Percentiles rank a stretch among this genome's conserved stretches.
Conservation (phyloP, 805 yeast genomes). For the Metschnikowia kofuensis region DNA sequence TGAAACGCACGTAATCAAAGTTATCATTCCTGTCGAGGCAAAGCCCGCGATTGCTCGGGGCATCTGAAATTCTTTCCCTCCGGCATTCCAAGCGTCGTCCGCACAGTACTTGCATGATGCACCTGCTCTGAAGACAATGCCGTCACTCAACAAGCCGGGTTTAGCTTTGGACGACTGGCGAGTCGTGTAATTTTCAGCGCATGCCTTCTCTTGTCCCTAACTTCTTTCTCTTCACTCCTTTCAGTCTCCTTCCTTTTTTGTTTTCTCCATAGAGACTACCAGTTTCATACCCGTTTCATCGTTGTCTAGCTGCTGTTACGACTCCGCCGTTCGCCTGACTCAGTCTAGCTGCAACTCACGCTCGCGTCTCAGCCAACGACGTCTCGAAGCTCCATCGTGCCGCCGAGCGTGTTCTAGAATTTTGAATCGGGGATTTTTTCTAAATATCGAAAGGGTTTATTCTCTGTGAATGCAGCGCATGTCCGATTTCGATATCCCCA, state of each 20-base stretch:
- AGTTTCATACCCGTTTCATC: background rate
- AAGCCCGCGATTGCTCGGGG: slow-evolving; percentile 1
- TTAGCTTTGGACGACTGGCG: background rate
- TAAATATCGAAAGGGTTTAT: too few relatives aligned
- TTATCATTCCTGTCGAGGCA: background rate
- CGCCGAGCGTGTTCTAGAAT: background rate
- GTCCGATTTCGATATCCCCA: background rate
- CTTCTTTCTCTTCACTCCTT: background rate
- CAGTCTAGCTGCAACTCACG: background rate
- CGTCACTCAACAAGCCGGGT: background rate
- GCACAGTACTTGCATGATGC: background rate
- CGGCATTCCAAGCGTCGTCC: background rate
- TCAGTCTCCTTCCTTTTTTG: background rate
- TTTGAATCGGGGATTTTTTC: too few relatives aligned
- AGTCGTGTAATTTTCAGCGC: background rate
- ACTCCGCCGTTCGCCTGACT: background rate
- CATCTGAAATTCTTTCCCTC: slow-evolving; percentile 2
- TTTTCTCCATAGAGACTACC: background rate
- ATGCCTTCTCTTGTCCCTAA: background rate
- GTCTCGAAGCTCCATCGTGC: background rate
- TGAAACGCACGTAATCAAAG: background rate
- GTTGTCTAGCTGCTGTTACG: background rate
- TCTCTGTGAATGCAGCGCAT: background rate
- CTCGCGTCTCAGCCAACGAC: background rate
- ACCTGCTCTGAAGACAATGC: background rate